phyloP scores from a whole-genome alignment of 2,329 filamentous ascomycete genomes.

The Diplocarpon mali region DNA sequence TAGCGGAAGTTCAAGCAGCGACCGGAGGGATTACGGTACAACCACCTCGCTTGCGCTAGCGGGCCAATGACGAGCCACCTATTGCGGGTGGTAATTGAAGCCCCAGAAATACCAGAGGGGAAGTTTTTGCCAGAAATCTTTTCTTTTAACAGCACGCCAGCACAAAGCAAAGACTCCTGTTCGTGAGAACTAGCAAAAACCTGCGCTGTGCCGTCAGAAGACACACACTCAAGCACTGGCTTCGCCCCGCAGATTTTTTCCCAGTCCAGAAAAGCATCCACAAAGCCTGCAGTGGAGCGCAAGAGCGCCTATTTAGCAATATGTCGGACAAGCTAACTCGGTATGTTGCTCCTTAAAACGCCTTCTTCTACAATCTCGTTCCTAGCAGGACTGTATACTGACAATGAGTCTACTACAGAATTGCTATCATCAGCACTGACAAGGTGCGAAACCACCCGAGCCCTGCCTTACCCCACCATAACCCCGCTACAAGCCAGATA shows the following conservation, averaged over 20 bases:
- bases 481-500: constrained; percentile 17
- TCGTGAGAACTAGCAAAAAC: not conserved
- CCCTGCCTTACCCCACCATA: constrained; percentile 31
- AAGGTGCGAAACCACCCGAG: constrained; percentile 51
- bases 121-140: not conserved
- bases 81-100: constrained; percentile 1
- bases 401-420: constrained; percentile 37
- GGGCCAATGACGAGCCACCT: not conserved
- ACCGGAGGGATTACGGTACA: not conserved
- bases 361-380: not conserved
- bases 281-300: constrained; percentile 3
- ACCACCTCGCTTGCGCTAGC: not conserved
- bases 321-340: constrained; percentile 95
- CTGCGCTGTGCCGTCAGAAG: not conserved
- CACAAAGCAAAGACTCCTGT: not conserved
- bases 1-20: not conserved
- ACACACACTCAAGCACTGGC: not conserved
- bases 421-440: constrained; percentile 97
- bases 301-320: constrained; percentile 13
- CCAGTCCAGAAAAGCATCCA: not conserved
- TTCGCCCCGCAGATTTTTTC: not conserved
- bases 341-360: constrained; percentile 41
- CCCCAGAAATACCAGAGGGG: constrained; percentile 1
- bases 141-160: not conserved
- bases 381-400: constrained; percentile 4